A percentile compares a stretch with the other conserved stretches of the same genome.
Evolutionary conservation across 1,139 yeast species (phyloP).

Genomic region (Geotrichum candidum): DNA sequence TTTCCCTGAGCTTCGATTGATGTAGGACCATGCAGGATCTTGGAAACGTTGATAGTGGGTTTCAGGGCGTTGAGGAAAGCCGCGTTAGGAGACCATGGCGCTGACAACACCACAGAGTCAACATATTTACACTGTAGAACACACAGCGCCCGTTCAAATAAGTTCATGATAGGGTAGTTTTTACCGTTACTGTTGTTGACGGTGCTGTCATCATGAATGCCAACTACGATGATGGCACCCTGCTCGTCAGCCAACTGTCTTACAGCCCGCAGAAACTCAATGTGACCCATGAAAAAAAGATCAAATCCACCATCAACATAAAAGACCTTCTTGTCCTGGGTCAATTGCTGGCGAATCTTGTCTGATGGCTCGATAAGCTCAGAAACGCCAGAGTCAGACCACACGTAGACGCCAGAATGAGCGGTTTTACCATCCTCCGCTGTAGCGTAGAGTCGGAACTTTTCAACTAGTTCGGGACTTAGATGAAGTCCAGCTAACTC

Average conservation of each 20-base stretch:
- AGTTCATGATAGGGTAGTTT: conserved; percentile 80
- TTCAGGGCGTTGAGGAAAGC: conserved; percentile 37
- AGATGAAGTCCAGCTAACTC: conserved; percentile 31
- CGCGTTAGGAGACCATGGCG: conserved; percentile 51
- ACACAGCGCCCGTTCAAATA: conserved; percentile 78
- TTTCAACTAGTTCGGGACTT: conserved; percentile 33
- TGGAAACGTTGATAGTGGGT: conserved; percentile 36
- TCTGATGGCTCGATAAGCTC: conserved; percentile 33
- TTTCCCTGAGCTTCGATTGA: conserved; percentile 30
- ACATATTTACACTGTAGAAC: conserved; percentile 83
- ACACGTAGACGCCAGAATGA: conserved; percentile 55
- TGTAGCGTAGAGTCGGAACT: conserved; percentile 56
- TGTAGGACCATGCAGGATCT: conserved; percentile 63
- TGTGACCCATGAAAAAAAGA: conserved; percentile 89
- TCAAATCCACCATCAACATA: conserved; percentile 88
- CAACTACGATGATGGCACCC: conserved; percentile 51
- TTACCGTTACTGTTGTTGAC: conserved; percentile 57
- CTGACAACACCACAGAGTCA: conserved; percentile 66
- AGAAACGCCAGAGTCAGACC: conserved; percentile 22
- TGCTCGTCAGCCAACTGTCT: conserved; percentile 30
- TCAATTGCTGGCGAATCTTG: conserved; percentile 16
- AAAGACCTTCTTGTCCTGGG: conserved; percentile 32
- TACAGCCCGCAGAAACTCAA: conserved; percentile 54
- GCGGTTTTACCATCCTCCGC: conserved; percentile 56
- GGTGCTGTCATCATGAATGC: conserved; percentile 58